Percentiles rank a stretch among this genome's conserved stretches.
These are phyloP conservation scores for Tulasnella sp. DNA, from an alignment of 768 basidiomycete species.

Conservation along the genomic window DNA sequence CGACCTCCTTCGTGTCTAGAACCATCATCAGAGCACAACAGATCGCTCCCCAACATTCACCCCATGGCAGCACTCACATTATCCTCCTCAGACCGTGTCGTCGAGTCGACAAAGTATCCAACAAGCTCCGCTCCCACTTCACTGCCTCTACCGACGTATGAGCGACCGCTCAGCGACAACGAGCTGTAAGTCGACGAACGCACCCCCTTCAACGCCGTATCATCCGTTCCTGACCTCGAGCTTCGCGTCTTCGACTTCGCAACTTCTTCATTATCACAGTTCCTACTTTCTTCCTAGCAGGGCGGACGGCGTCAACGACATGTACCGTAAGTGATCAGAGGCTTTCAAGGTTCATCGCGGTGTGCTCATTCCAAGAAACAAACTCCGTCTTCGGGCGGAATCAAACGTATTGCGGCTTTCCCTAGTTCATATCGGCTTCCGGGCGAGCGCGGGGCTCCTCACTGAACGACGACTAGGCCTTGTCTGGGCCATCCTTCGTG, in stretches of 20 bases:
- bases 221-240: neutral
- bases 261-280: constrained; percentile 55
- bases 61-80: neutral
- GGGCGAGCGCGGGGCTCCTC: constrained; percentile 35
- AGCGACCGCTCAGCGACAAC: neutral
- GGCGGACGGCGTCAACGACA: constrained; percentile 77
- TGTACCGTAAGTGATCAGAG: constrained; percentile 36
- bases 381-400: too few species aligned
- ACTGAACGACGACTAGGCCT: constrained; percentile 38
- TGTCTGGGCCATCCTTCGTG: constrained; percentile 57
- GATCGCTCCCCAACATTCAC: neutral
- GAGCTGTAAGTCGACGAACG: neutral
- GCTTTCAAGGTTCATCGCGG: neutral
- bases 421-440: constrained; percentile 57
- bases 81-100: neutral
- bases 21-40: neutral
- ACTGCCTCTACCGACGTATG: neutral
- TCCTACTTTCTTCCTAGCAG: constrained; percentile 73
- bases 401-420: too few species aligned
- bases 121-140: neutral
- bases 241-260: neutral
- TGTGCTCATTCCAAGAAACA: constrained; percentile 26
- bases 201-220: neutral
- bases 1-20: neutral
- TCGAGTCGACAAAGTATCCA: neutral